These are phyloP conservation scores for Globisporangium carolinianum DNA, from an alignment of 352 stramenopile species.

Conservation along the genomic window DNA sequence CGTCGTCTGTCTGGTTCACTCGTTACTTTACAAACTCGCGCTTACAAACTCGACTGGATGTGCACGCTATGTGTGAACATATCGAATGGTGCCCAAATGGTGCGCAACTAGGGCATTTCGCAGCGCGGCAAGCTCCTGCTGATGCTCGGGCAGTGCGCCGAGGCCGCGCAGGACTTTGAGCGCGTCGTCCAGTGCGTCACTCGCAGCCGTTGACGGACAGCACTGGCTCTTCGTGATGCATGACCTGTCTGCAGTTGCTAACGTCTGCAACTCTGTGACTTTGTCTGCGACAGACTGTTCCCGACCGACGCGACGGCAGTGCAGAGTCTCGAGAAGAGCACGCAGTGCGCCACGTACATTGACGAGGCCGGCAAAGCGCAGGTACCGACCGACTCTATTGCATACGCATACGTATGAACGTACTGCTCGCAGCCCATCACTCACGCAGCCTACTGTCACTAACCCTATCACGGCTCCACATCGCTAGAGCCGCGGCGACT, in stretches of 20 bases:
- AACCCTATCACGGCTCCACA: background rate
- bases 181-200: slow-evolving; percentile 35
- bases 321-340: slow-evolving; percentile 59
- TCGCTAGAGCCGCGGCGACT: slow-evolving; percentile 52
- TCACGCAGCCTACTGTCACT: background rate
- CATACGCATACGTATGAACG: no score
- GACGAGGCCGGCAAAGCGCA: slow-evolving; percentile 54
- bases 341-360: slow-evolving; percentile 51
- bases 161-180: slow-evolving; percentile 55
- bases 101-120: slow-evolving; percentile 26
- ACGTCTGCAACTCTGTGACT: no score
- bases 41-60: no score
- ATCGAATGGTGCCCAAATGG: no score
- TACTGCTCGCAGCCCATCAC: background rate
- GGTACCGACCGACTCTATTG: background rate
- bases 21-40: no score
- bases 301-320: slow-evolving; percentile 40
- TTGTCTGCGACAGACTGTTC: slow-evolving; percentile 26
- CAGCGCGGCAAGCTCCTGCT: slow-evolving; percentile 75
- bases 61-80: background rate
- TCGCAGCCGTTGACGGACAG: no score
- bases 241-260: background rate
- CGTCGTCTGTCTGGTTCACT: background rate
- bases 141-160: slow-evolving; percentile 66
- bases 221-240: background rate